Base-by-base conservation (phyloP, 345 rosid species). In the Eucalyptus dawsonii region DNA sequence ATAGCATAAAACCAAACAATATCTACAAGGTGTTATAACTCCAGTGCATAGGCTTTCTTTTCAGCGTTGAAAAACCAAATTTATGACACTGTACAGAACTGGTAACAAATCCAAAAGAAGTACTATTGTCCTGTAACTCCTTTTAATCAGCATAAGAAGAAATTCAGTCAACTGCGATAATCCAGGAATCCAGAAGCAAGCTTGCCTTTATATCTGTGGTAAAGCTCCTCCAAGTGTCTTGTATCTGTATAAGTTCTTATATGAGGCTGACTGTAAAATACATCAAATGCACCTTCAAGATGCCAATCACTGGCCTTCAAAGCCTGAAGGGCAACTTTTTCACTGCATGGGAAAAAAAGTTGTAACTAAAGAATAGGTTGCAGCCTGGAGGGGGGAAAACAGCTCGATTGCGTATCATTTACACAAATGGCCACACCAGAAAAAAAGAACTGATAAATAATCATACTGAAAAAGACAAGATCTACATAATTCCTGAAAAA, bases 241-340 rank as follows among this genome's bases (percentile, higher is more conserved):
- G 94, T 90, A 91, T 97, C 98, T 53, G 97, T 93, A 86, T 88
- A 92, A 90, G 94, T 93, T 95, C 92, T 95, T 85, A 93, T 89
- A 62, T 98, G 99, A 51, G 99, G 96, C 89, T 95, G 98, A 91
- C 95, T 95, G 91, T 95, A 98, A 94, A 97, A 97, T 87, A 94
- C 90, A 94, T 98, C 99, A 94, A 98, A 94, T 29, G 99, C 99
- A 40, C 96, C 98, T 93, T 98, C 99, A 50, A 97, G 96, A 89
- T 96, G 96, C 99, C 99, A 98, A 85, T 98, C 98, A 80, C 97
- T 95, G 37, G 96, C 95, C 93, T 96, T 97, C 91, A 98, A 93
- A 91, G 97, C 94, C 92, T 95, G 99, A 91, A 95, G 92, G 42
- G 99, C 97, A 91, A 87, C 90, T 92, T 96, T 98, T 89, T 98